A percentile compares a stretch with the other conserved stretches of the same genome.
These are phyloP conservation scores for Carex parvula DNA, from an alignment of 176 grass and related monocot genomes.

Conservation along the genomic window DNA sequence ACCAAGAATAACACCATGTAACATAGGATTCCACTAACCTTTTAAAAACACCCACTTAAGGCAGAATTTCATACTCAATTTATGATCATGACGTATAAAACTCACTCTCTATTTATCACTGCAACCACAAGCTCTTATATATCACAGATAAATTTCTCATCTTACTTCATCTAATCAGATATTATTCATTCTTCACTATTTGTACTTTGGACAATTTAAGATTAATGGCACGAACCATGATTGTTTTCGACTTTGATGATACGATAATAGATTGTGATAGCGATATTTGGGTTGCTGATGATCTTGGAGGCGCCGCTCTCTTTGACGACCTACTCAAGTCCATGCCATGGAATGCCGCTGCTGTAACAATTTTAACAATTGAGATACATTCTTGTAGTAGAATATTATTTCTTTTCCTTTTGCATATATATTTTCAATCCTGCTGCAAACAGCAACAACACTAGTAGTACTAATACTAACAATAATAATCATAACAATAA, in stretches of 20 bases:
- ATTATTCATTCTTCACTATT: not conserved
- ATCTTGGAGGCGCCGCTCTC: constrained; percentile 21
- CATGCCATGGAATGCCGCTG: constrained; percentile 36
- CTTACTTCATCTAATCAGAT: constrained; percentile 1
- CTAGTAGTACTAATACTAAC: too few species aligned
- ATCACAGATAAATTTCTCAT: not conserved
- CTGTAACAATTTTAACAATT: not conserved
- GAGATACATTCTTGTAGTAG: not conserved
- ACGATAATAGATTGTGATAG: constrained; percentile 48
- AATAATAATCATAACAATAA: too few species aligned
- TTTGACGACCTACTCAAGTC: constrained; percentile 29
- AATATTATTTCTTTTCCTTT: not conserved
- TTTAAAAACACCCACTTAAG: not conserved
- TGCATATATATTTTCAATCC: not conserved
- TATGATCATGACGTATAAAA: constrained; percentile 20
- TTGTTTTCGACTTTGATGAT: constrained; percentile 44
- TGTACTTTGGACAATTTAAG: not conserved
- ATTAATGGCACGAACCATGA: constrained; percentile 23
- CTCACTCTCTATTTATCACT: not conserved
- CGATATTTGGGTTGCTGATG: constrained; percentile 22
- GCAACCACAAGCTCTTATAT: constrained; percentile 8
- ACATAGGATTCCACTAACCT: constrained; percentile 17
- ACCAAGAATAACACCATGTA: not conserved
- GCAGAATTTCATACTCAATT: not conserved
- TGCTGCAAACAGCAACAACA: not conserved